Base-by-base conservation (phyloP, 225 moss, liverwort and hornwort species). In the Neckera pumila region DNA sequence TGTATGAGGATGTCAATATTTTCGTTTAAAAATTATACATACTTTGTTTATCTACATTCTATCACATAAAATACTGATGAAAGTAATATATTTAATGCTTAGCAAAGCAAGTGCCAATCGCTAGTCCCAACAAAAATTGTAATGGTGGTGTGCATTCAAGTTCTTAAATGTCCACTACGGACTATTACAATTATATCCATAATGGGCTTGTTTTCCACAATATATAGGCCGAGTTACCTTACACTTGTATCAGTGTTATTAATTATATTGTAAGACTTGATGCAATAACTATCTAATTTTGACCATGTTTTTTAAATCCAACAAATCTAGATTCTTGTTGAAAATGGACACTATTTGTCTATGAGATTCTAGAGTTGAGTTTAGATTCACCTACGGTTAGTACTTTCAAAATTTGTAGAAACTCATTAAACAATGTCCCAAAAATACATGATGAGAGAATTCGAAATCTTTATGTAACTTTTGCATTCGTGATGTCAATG, bases 121-220 rank as follows among this genome's bases (percentile, higher is more conserved):
- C n/a, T n/a, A n/a, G n/a, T n/a, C 7, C 0, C 2, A 4, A 0
- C 0, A 25, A 70, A 25, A 14, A 14, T 70, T 70, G 0, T 71
- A 42, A 16, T 43, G 9, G 27, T 42, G 9, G 42, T 15, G 3
- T 42, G 42, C 25, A 70, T 70, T 70, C 14, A 42, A 67, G 12
- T 4, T 67, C 2, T 12, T 4, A 67, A 67, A 23, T 28, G 10
- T 10, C 17, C 0, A 28, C 28, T n/a, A n/a, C n/a, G n/a, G 8
- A 28, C 28, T 6, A 72, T 17, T 72, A 10, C 10, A 28, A 17
- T 43, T 72, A 17, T 22, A 0, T 43, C 10, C 2, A 27, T 7
- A 28, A 73, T 45, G 17, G 10, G 1, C 5, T 73, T 73, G 10
- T 10, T 28, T 6, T 28, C 3, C 2, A 45, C 3, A 45, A 26